A percentile compares a stretch with the other conserved stretches of the same genome.
Conservation (phyloP, 2,329 filamentous ascomycete genomes). For the Aquanectria penicillioides region DNA sequence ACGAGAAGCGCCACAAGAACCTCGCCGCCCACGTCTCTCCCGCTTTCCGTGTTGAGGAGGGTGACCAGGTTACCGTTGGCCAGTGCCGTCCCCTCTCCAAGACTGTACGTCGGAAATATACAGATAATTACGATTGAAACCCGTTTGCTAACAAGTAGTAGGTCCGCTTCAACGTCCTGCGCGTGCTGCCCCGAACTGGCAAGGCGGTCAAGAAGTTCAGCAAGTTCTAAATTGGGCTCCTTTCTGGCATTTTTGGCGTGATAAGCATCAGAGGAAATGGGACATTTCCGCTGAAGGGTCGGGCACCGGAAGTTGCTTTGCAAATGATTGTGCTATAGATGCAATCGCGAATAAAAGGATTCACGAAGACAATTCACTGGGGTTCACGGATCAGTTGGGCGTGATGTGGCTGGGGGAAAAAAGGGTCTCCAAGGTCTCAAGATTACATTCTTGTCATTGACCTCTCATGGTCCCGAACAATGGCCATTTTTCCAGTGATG, state of each 20-base stretch:
- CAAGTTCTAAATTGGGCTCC: slow-evolving; percentile 86
- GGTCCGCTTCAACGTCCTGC: slow-evolving; percentile 99
- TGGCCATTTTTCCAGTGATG: slow-evolving; percentile 36
- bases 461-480: slow-evolving; percentile 36
- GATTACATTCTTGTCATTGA: slow-evolving; percentile 45
- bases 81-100: slow-evolving; percentile 99
- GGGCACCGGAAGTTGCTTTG: slow-evolving; percentile 54
- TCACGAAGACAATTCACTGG: slow-evolving; percentile 51
- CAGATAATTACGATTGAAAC: not conserved
- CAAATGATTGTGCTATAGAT: slow-evolving; percentile 58
- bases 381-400: slow-evolving; percentile 42
- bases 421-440: slow-evolving; percentile 42
- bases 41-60: slow-evolving; percentile 99
- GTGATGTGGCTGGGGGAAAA: slow-evolving; percentile 43
- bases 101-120: slow-evolving; percentile 77
- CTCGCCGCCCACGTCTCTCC: slow-evolving; percentile 98
- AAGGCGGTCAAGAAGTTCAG: slow-evolving; percentile 97
- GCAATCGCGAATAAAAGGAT: slow-evolving; percentile 56
- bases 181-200: slow-evolving; percentile 95
- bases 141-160: slow-evolving; percentile 51
- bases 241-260: slow-evolving; percentile 66
- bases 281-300: slow-evolving; percentile 51
- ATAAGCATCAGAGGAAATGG: slow-evolving; percentile 56
- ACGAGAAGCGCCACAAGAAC: slow-evolving; percentile 99
- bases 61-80: slow-evolving; percentile 99